phyloP scores from a whole-genome alignment of 768 basidiomycete genomes.

The Lentinula aciculospora region DNA sequence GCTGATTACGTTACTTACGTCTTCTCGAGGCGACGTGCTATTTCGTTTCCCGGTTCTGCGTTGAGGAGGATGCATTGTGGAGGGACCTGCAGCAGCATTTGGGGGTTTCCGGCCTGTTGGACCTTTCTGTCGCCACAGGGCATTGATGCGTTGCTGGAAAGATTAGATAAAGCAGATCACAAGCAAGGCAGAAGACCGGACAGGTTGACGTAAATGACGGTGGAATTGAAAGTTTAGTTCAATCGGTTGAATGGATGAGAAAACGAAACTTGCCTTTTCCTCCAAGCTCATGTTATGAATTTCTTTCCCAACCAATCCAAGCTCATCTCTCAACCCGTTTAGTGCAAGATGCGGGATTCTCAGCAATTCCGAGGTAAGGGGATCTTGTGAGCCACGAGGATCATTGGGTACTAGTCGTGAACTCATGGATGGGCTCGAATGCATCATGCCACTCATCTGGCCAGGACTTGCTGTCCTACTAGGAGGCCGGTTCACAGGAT shows the following conservation, averaged over 20 bases:
- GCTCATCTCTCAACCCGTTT: conserved; percentile 31
- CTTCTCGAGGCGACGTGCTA: conserved; percentile 61
- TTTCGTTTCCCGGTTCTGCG: conserved; percentile 39
- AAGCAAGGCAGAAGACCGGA: too few species aligned
- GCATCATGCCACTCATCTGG: conserved; percentile 37
- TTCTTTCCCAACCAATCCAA: conserved; percentile 43
- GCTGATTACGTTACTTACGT: conserved; percentile 37
- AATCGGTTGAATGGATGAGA: background rate
- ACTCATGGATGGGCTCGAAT: conserved; percentile 54
- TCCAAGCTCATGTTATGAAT: conserved; percentile 30
- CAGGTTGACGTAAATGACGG: background rate
- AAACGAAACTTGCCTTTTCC: conserved; percentile 50
- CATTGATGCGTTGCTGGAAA: conserved; percentile 32
- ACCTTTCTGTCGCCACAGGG: conserved; percentile 14
- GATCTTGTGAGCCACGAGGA: conserved; percentile 11
- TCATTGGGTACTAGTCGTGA: conserved; percentile 35
- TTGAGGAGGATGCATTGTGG: conserved; percentile 26
- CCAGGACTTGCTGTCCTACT: conserved; percentile 56
- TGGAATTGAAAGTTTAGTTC: conserved; percentile 8
- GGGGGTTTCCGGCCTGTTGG: conserved; percentile 14
- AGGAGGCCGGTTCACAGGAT: conserved; percentile 40
- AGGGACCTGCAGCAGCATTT: conserved; percentile 38
- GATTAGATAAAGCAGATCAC: background rate
- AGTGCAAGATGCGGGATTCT: conserved; percentile 31
- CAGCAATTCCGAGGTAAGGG: conserved; percentile 36